Percentiles rank a stretch among this genome's conserved stretches.
These are phyloP conservation scores for Kodamaea fungicola DNA, from an alignment of 1,139 yeast genomes.

Conservation along the genomic window DNA sequence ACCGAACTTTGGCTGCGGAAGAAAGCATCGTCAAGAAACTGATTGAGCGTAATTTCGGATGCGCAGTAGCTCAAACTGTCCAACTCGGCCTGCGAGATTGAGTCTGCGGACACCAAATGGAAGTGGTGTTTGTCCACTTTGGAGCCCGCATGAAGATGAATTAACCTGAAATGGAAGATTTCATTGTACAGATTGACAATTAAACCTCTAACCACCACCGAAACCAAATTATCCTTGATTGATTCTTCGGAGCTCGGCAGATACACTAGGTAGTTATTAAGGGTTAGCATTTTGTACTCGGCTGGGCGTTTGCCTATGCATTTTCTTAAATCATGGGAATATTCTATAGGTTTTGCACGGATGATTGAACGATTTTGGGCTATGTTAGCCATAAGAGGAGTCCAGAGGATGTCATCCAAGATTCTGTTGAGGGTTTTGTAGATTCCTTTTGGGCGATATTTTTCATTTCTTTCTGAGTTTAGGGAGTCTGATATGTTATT, in stretches of 20 bases:
- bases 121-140: constrained; percentile 33
- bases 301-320: constrained; percentile 7
- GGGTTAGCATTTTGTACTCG: constrained; percentile 22
- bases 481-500: too few relatives aligned
- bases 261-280: constrained; percentile 32
- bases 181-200: constrained; percentile 19
- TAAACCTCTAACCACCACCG: constrained; percentile 32
- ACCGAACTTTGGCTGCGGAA: constrained; percentile 26
- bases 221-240: constrained; percentile 9
- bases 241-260: constrained; percentile 27
- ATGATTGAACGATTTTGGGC: constrained; percentile 22
- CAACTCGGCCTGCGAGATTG: constrained; percentile 28
- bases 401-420: constrained; percentile 58
- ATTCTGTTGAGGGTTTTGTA: constrained; percentile 67
- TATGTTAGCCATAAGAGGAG: constrained; percentile 22
- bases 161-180: constrained; percentile 32
- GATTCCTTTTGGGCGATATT: constrained; percentile 16
- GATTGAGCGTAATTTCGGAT: constrained; percentile 1
- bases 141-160: constrained; percentile 15
- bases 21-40: constrained; percentile 34
- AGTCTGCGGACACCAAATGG: constrained; percentile 25
- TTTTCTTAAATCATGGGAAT: constrained; percentile 28
- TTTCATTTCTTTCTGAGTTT: too few relatives aligned
- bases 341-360: constrained; percentile 31
- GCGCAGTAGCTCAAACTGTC: constrained; percentile 10